Evolutionary conservation across 176 grass and related monocot species (phyloP), one percentile per base, ranked within the genome.

Genomic region (Eleusine indica): DNA sequence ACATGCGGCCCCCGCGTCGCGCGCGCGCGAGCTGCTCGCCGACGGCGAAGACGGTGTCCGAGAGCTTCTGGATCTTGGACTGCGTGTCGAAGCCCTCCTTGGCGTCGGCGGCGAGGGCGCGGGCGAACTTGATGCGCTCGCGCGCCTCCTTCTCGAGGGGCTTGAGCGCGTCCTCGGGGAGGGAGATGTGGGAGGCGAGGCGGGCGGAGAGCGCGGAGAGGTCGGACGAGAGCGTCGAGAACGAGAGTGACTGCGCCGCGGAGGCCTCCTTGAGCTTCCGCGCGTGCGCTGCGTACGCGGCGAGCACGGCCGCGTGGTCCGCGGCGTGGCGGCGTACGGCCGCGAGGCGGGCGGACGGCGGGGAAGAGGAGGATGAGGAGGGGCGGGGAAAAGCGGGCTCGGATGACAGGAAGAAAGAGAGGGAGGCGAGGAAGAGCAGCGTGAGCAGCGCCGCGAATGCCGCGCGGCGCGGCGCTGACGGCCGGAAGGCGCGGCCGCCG

Each of bases 21-120:
- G 96, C 89, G 44, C 89, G 91, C 11, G 86, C 57, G 47, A 99
- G 93, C 62, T 99, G 93, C 80, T 96, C 91, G 66, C 87, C 81
- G 43, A 99, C 91, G 48, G 96, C 90, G 86, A 99, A 99, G 54
- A 99, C 87, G n/a, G 96, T 99, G 74, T 99, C 91, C 37, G 93
- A 89, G 69, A 99, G 87, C 91, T 99, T 99, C 78, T 96, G 93
- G 82, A 99, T 96, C 91, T 99, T 99, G 75, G 91, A 49, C 71
- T 96, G 91, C 6, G 96, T 99, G 85, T 99, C 96, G 80, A 92
- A 99, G 0, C 86, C 80, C 53, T 99, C 96, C 81, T 99, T 99
- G 73, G 96, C 84, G 52, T 99, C 91, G 12, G 91, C 81, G 30
- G 94, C 83, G 80, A 96, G 89, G 22, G 88, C 86, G 67, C 93